Conservation (phyloP, 164 flowering plant genomes). For the Vitis rupestris region DNA sequence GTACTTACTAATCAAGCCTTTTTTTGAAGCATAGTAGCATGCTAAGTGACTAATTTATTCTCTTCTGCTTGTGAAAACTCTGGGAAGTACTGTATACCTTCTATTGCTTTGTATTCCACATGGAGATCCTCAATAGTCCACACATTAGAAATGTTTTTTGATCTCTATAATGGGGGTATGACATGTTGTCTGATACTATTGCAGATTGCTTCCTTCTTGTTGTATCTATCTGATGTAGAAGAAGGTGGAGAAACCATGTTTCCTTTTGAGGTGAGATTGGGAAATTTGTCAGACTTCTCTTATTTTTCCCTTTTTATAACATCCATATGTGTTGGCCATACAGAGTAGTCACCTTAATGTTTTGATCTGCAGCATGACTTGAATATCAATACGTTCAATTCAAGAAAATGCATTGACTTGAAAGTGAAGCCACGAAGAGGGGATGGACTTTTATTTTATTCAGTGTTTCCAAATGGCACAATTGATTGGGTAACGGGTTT, state of each 20-base stretch:
- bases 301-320: too few relatives aligned
- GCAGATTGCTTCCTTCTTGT: constrained; percentile 79
- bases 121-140: too few relatives aligned
- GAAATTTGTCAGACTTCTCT: not conserved
- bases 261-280: constrained; percentile 66
- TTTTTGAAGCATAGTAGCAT: not conserved
- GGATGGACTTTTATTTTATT: constrained; percentile 89
- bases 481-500: constrained; percentile 66
- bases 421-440: constrained; percentile 89
- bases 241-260: constrained; percentile 94
- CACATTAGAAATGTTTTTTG: too few relatives aligned
- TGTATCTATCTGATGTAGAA: constrained; percentile 76
- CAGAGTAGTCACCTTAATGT: not conserved
- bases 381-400: constrained; percentile 63
- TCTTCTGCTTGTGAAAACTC: too few relatives aligned
- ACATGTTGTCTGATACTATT: not conserved
- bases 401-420: constrained; percentile 63
- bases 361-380: constrained; percentile 53
- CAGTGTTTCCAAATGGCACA: constrained; percentile 76
- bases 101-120: too few relatives aligned
- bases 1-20: constrained; percentile 34
- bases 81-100: too few relatives aligned
- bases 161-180: too few relatives aligned
- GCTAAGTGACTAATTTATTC: too few relatives aligned
- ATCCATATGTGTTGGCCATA: too few relatives aligned